A percentile compares a stretch with the other conserved stretches of the same genome.
Conservation (phyloP, 192 early-diverging fungal species). For the Coemansia sp. region DNA sequence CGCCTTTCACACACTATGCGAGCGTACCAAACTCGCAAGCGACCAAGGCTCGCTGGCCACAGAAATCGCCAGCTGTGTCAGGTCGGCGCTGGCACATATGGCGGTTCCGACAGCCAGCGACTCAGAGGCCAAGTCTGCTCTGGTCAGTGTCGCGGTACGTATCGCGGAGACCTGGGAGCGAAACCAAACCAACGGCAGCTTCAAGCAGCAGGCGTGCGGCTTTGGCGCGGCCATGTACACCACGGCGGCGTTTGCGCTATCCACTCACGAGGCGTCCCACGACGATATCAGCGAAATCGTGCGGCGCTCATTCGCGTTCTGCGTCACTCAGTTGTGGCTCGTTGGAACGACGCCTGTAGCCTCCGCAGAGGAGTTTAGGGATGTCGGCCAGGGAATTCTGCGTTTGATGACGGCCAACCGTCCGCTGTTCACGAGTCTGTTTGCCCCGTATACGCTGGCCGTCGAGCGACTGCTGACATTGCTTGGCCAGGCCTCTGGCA, state of each 20-base stretch:
- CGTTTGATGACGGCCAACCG: conserved; percentile 31
- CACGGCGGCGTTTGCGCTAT: conserved; percentile 17
- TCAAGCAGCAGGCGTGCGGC: conserved; percentile 31
- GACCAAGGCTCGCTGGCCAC: neutral
- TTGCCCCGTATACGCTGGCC: conserved; percentile 5
- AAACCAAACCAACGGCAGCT: conserved; percentile 13
- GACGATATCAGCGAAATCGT: neutral
- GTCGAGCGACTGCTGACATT: conserved; percentile 23
- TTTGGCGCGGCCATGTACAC: conserved; percentile 33
- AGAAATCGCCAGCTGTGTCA: conserved; percentile 7
- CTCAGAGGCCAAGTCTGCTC: neutral
- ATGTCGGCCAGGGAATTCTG: conserved; percentile 30
- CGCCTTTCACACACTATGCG: conserved; percentile 20
- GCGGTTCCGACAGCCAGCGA: neutral
- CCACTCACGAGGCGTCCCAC: neutral
- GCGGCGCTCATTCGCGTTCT: conserved; percentile 16
- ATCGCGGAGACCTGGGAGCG: conserved; percentile 12
- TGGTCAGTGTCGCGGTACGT: neutral
- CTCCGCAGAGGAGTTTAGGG: conserved; percentile 5
- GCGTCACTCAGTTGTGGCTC: conserved; percentile 32
- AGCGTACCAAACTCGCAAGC: neutral
- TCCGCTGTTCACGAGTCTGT: conserved; percentile 18
- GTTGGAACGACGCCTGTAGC: conserved; percentile 20
- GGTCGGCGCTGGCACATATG: neutral
- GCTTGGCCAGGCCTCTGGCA: conserved; percentile 11